Conservation (phyloP, 2,329 filamentous ascomycete species). For the Trichoderma simmonsii region DNA sequence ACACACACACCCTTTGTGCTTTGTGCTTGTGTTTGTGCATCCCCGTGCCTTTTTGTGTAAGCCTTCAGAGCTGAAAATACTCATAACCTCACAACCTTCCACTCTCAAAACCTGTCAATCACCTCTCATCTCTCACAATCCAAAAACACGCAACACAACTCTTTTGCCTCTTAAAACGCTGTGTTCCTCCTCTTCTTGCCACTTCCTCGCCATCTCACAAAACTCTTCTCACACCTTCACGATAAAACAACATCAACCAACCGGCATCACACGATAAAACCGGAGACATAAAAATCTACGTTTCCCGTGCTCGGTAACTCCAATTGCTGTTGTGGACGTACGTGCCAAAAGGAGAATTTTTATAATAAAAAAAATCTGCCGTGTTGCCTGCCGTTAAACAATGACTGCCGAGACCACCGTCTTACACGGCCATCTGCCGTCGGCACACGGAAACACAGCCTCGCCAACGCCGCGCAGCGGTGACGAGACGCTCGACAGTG, state of each 20-base stretch:
- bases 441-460: slow-evolving; percentile 7
- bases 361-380: neutral
- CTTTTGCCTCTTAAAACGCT: neutral
- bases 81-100: neutral
- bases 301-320: neutral
- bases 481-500: neutral
- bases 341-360: neutral
- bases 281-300: neutral
- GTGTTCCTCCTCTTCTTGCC: neutral
- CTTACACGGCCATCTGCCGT: slow-evolving; percentile 14
- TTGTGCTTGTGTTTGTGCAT: slow-evolving; percentile 5
- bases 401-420: slow-evolving; percentile 16
- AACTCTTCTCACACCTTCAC: neutral
- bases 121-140: neutral
- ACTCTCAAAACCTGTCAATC: neutral
- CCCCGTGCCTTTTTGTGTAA: neutral
- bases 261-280: neutral
- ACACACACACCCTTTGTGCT: neutral
- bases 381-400: neutral
- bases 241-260: neutral
- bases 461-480: slow-evolving; percentile 12
- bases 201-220: neutral
- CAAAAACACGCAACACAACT: neutral
- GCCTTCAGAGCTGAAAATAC: neutral
- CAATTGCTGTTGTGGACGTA: neutral